Conservation (phyloP, 208 protist species). For the Trypanosoma melophagium region DNA sequence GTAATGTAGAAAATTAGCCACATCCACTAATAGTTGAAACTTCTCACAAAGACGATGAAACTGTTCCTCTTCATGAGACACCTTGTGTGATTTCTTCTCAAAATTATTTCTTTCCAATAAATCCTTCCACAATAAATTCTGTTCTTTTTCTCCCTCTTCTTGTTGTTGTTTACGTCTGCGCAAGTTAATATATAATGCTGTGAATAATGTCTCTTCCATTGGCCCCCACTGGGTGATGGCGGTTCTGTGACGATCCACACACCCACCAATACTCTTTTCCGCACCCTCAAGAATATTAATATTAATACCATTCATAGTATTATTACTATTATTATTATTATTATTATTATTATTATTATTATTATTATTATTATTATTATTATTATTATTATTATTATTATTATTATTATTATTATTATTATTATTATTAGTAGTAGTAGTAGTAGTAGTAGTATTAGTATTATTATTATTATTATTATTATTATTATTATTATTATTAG, state of each 20-base stretch:
- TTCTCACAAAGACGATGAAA: background rate
- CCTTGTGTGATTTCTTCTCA: background rate
- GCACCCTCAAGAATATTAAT: no score
- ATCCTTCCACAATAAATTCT: background rate
- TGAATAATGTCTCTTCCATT: slow-evolving; percentile 33
- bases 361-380: no score
- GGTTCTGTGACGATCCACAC: background rate
- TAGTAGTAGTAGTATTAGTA: background rate
- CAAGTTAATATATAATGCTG: slow-evolving; percentile 15
- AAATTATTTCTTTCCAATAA: background rate
- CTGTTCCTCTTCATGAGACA: no score
- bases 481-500: background rate
- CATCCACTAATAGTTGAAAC: slow-evolving; percentile 17
- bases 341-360: background rate
- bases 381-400: background rate
- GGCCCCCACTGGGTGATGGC: slow-evolving; percentile 22
- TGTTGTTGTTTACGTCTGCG: background rate
- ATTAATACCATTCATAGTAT: no score
- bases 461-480: background rate
- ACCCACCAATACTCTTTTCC: no score
- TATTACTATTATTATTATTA: background rate
- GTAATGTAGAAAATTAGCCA: slow-evolving; percentile 25
- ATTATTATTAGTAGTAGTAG: background rate
- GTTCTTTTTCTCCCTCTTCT: background rate
- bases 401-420: no score